Conservation (phyloP, 768 basidiomycete genomes). For the Mycena vitilis region DNA sequence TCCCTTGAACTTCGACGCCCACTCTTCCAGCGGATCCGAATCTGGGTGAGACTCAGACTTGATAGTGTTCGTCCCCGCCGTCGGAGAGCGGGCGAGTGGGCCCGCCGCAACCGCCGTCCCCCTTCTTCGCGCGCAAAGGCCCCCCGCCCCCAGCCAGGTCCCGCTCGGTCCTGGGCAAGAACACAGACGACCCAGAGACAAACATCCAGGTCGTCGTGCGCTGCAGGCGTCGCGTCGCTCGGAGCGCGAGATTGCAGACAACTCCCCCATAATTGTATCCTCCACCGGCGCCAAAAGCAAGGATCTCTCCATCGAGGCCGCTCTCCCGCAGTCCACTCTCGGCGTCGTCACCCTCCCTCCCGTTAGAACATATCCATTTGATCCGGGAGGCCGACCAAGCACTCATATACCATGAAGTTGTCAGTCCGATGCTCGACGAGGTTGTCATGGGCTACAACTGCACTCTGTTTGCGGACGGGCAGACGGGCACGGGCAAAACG, state of each 20-base stretch:
- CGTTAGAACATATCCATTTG: constrained; percentile 91
- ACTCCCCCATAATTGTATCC: constrained; percentile 88
- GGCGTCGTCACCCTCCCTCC: constrained; percentile 83
- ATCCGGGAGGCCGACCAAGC: constrained; percentile 96
- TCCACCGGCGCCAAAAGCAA: constrained; percentile 81
- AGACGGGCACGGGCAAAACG: constrained; percentile 99
- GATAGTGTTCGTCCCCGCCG: constrained; percentile 38
- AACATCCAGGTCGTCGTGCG: constrained; percentile 96
- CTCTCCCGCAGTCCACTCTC: constrained; percentile 72
- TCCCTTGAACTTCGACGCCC: not conserved
- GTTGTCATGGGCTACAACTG: constrained; percentile 97
- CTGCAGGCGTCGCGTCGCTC: constrained; percentile 89
- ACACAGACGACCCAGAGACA: constrained; percentile 69
- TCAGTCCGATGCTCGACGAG: constrained; percentile 91
- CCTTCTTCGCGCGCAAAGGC: constrained; percentile 60
- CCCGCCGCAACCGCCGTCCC: constrained; percentile 72
- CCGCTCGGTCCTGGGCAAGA: constrained; percentile 61
- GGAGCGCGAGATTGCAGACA: constrained; percentile 84
- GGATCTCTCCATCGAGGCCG: constrained; percentile 85
- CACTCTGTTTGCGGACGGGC: constrained; percentile 97
- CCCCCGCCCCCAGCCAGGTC: constrained; percentile 55
- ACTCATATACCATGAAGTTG: constrained; percentile 93
- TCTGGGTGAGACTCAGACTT: constrained; percentile 19
- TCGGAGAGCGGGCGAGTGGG: constrained; percentile 47
- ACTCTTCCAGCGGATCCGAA: constrained; percentile 19